Evolutionary conservation across 768 basidiomycete species (phyloP), one percentile per base, ranked within the genome.

Genomic region (Lactarius deliciosus): DNA sequence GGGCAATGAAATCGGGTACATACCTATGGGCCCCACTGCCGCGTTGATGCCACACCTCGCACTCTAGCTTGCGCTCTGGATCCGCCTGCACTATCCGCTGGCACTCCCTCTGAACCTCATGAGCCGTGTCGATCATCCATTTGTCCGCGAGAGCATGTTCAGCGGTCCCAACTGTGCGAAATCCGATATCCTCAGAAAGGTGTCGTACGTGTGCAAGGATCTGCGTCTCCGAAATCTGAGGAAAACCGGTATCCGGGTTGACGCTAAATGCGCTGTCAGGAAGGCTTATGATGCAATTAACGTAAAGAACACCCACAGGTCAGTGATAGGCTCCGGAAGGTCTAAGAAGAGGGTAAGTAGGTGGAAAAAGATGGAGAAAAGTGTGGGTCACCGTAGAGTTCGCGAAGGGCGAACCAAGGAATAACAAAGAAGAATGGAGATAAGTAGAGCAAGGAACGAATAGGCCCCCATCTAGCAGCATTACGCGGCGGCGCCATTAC

Each of bases 21-120:
- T 70, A 94, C 93, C 91, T 80, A 79, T 96, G 94, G 70, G 84
- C 88, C 5, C 95, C 94, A 68, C 87, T 92, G 2, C 95, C 94
- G 71, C 89, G 82, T 76, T 97, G 96, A 64, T 89, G 81, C 91
- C 92, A 96, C 0, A 96, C 86, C 73, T 97, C 94, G 72, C 96
- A 95, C 73, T 96, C 82, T n/a, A 96, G 78, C 55, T 87, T 87
- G 57, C 87, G 78, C 5, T 71, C 77, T 0, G 68, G 72, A 25
- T 69, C 67, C 16, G 66, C 72, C 47, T 68, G 72, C 20, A 74
- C 65, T 66, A 85, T 76, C 57, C 77, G 76, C 55, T 89, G 85
- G 73, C 94, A 96, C 60, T 86, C 76, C 38, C 76, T 75, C 72
- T 86, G 80, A 43, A 96, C 75, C 54, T 80, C 79, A 61, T 86